Evolutionary conservation across 306 rosid species (phyloP), one percentile per base, ranked within the genome.

Genomic region (Betula pendula): DNA sequence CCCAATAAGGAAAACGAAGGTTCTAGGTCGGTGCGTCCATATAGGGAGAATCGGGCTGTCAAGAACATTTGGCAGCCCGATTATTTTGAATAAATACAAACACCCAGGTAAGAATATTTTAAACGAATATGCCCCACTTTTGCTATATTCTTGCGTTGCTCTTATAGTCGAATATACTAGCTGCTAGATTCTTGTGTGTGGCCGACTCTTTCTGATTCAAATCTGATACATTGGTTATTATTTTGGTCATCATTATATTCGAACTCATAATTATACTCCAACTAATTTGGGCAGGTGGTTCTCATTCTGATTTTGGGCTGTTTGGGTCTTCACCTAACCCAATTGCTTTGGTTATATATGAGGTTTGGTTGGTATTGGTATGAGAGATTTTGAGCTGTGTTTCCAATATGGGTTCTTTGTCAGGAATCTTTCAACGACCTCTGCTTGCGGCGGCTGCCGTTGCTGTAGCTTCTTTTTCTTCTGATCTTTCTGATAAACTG

Each of bases 391-490:
- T 75, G 70, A 52, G 40, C 73, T 75, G 56, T 42, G 27, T 82
- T 75, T 79, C 33, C 79, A 53, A 79, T 20, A 92, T 95, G 99
- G 83, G 86, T 88, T 89, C 91, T 63, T 83, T 90, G 77, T 86
- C 96, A 11, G 97, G 99, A 74, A 73, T 80, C 65, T 79, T 95
- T 83, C 99, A 91, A 80, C 81, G 99, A 6, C 99, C 99, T 50
- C 86, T 95, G 20, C 85, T 86, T 19, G 99, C 99, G 13, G 97
- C 97, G 15, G 87, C 89, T 15, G 97, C 97, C 2, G 89, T 95
- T 53, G 90, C 94, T 25, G 88, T 65, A 0, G 94, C 99, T 58
- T 95, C 97, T 52, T 82, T 92, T 72, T 95, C 97, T 29, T 31
- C 85, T 19, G 97, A 94, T 35, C 45, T 90, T 27, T 83, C 92